Conservation (phyloP, 164 flowering plant genomes). For the Amborella trichopoda region DNA sequence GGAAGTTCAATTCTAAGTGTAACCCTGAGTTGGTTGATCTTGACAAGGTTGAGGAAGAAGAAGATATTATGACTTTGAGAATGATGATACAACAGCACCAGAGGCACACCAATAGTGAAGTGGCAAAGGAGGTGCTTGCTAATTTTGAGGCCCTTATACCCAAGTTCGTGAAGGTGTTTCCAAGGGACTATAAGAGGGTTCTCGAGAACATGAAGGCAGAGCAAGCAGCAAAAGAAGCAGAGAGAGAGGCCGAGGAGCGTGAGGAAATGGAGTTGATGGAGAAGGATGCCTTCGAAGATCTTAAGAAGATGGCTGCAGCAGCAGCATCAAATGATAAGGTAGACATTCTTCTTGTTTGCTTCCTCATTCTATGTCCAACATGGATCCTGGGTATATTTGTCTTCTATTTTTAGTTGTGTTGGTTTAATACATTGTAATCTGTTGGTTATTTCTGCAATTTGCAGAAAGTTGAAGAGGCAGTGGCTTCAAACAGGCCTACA, state of each 20-base stretch:
- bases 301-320: conserved; percentile 65
- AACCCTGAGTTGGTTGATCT: conserved; percentile 92
- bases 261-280: conserved; percentile 55
- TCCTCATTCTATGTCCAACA: too few species aligned
- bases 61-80: conserved; percentile 63
- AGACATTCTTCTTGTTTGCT: too few species aligned
- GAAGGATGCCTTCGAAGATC: conserved; percentile 95
- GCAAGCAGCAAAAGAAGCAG: conserved; percentile 25
- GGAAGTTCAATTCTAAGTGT: conserved; percentile 57
- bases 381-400: too few species aligned
- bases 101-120: conserved; percentile 75
- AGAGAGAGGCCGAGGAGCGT: too few species aligned
- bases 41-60: conserved; percentile 90
- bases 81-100: conserved; percentile 99
- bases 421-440: too few species aligned
- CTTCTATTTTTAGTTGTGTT: too few species aligned
- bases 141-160: conserved; percentile 69
- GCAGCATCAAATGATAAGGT: conserved; percentile 25
- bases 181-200: conserved; percentile 83
- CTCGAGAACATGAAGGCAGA: conserved; percentile 56
- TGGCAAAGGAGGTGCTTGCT: conserved; percentile 73
- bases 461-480: conserved; percentile 28
- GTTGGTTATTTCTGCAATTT: conserved; percentile 5
- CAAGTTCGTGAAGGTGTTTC: conserved; percentile 87
- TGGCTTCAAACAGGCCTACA: conserved; percentile 41